These are phyloP conservation scores for Botrytis pseudocinerea DNA, from an alignment of 2,329 filamentous ascomycete species.

Conservation along the genomic window DNA sequence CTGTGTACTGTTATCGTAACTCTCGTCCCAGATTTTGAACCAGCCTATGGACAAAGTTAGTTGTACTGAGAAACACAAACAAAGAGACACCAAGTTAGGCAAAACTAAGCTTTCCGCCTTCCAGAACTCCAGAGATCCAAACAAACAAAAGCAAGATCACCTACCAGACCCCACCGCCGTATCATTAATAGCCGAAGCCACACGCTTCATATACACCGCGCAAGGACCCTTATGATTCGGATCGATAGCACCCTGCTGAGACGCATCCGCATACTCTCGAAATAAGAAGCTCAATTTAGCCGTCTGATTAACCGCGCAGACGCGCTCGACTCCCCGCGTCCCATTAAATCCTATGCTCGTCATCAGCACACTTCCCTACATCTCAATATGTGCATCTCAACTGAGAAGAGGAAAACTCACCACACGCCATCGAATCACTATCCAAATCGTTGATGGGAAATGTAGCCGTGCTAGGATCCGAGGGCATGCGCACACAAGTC, in stretches of 20 bases:
- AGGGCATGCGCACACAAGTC: slow-evolving; percentile 69
- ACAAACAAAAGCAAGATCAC: neutral
- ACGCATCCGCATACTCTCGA: slow-evolving; percentile 59
- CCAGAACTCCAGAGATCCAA: neutral
- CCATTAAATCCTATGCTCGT: slow-evolving; percentile 47
- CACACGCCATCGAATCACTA: slow-evolving; percentile 69
- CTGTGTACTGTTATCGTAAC: slow-evolving; percentile 55
- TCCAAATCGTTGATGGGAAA: slow-evolving; percentile 58
- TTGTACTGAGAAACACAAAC: too few species aligned
- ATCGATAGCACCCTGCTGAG: slow-evolving; percentile 58
- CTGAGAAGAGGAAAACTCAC: slow-evolving; percentile 46
- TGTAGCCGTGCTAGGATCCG: slow-evolving; percentile 52
- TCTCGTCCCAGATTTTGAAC: slow-evolving; percentile 77
- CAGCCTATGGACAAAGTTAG: slow-evolving; percentile 45
- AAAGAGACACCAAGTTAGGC: neutral
- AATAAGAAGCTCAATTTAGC: slow-evolving; percentile 56
- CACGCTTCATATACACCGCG: slow-evolving; percentile 72
- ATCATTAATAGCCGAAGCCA: slow-evolving; percentile 54
- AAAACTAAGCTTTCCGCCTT: neutral
- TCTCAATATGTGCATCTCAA: neutral
- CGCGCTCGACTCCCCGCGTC: slow-evolving; percentile 49
- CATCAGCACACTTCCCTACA: slow-evolving; percentile 6
- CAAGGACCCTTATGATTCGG: slow-evolving; percentile 66
- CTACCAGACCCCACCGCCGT: slow-evolving; percentile 58
- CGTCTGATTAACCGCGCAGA: slow-evolving; percentile 43